Base-by-base conservation (phyloP, 129 eudicot species). In the Mikania micrantha region DNA sequence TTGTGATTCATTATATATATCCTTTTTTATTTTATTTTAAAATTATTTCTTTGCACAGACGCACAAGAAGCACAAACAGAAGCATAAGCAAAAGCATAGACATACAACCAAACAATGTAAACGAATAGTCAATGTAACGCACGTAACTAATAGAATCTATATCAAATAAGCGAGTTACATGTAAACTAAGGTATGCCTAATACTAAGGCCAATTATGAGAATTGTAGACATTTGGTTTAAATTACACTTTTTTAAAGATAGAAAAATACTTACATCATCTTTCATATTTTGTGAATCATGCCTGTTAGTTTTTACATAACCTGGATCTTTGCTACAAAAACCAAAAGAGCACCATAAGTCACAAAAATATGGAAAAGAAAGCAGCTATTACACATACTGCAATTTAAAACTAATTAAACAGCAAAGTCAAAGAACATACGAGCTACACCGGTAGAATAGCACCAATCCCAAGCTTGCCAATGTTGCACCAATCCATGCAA, bases 291-390 rank as follows among this genome's bases (percentile, higher is more conserved):
- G 93, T 22, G 87, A 71, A 74, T 85, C 97, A 71, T 78, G 97
- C 40, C 79, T 68, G 67, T 83, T 85, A 81, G 77, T 83, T 71
- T 83, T 87, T 80, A 94, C 85, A 71, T 71, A 94, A 72, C 99
- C 99, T 32, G 99, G 99, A 83, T 94, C 97, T 73, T 94, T 90
- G 81, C 99, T 94, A 64, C 77, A 87, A 60, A 82, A 71, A 80
- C 59, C 73, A 45, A n/a, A 66, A 77, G 66, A 50, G 19, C 45
- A 65, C 29, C 67, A 67, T 50, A 27, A 5, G 44, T 11, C 28
- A 58, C 50, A 7, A 57, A 40, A 1, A 27, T 9, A 19, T 9
- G 3, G 8, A 19, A 27, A 12, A 66, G 29, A 44, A 41, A 24
- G 3, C 70, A 64, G 29, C 71, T 17, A 29, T 17, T n/a, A 41